Evolutionary conservation across 1,284 basidiomycete species (phyloP).

Genomic region (Sporisorium iseilematis-ciliati): DNA sequence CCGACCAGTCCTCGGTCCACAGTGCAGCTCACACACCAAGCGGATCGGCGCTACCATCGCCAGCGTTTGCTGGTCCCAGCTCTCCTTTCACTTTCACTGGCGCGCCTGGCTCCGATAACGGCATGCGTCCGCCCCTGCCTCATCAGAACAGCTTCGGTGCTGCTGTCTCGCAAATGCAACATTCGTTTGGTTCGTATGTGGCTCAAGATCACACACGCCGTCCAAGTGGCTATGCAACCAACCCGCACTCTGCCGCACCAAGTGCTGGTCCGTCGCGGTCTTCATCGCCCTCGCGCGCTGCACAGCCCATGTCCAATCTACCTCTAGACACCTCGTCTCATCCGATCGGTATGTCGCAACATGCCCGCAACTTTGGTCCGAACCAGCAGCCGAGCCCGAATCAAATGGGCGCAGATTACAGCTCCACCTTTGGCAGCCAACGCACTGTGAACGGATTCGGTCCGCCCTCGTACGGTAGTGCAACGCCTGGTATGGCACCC

Average conservation of each 20-base stretch:
- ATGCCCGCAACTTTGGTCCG: conserved; percentile 9
- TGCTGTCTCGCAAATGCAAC: conserved; percentile 24
- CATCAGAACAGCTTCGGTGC: conserved; percentile 37
- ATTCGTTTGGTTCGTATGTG: conserved; percentile 17
- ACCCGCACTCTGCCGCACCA: conserved; percentile 45
- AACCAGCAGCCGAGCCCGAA: conserved; percentile 14
- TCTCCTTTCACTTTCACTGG: conserved; percentile 25
- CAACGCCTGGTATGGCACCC: neutral
- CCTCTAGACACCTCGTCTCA: conserved; percentile 13
- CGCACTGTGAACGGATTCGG: conserved; percentile 22
- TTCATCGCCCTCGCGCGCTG: conserved; percentile 38
- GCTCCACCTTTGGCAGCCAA: conserved; percentile 28
- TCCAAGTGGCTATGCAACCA: conserved; percentile 41
- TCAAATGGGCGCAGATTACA: conserved; percentile 21
- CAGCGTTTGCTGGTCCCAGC: conserved; percentile 27
- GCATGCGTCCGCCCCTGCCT: conserved; percentile 14
- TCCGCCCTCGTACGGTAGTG: conserved; percentile 4
- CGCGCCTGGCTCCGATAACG: conserved; percentile 14
- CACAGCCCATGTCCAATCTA: conserved; percentile 7
- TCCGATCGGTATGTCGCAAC: conserved; percentile 20
- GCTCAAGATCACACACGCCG: conserved; percentile 29
- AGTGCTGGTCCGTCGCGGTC: conserved; percentile 49
- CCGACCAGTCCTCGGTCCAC: conserved; percentile 8
- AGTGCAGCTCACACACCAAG: conserved; percentile 34
- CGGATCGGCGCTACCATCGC: conserved; percentile 42